Conservation (phyloP, 2,329 filamentous ascomycete species). For the Hypoxylon sp. region DNA sequence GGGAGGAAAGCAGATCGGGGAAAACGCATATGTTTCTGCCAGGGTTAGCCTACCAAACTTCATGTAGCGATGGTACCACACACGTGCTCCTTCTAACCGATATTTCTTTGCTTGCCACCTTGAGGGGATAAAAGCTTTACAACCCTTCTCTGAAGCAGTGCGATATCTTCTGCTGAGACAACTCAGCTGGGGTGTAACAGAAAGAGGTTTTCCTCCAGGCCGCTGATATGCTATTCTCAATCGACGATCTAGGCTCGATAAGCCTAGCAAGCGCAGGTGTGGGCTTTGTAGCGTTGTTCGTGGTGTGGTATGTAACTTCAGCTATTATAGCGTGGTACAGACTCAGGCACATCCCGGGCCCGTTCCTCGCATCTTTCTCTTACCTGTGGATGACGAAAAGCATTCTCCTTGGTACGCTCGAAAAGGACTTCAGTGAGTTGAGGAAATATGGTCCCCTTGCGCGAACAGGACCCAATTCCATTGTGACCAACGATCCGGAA, state of each 20-base stretch:
- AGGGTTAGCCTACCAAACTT: neutral
- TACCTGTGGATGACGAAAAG: constrained; percentile 58
- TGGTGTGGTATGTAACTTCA: constrained; percentile 35
- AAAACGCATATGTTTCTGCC: neutral
- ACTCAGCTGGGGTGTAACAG: neutral
- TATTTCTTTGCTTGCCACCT: neutral
- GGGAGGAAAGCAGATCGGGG: constrained; percentile 6
- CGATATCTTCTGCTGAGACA: neutral
- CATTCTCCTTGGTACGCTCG: constrained; percentile 23
- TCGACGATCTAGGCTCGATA: constrained; percentile 12
- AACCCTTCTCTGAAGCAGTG: neutral
- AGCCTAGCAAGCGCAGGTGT: neutral
- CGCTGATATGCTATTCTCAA: constrained; percentile 5
- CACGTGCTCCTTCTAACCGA: neutral
- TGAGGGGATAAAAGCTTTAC: neutral
- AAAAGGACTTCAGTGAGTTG: constrained; percentile 30
- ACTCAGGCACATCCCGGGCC: constrained; percentile 59
- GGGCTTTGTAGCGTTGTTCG: constrained; percentile 7
- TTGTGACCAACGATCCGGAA: constrained; percentile 58
- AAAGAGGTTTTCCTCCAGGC: neutral
- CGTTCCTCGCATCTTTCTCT: constrained; percentile 56
- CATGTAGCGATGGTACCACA: neutral
- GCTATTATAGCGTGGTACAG: constrained; percentile 52
- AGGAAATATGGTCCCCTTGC: constrained; percentile 54
- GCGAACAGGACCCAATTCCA: constrained; percentile 59